Evolutionary conservation across 2,329 filamentous ascomycete species (phyloP).

Genomic region (Periconia sp.): DNA sequence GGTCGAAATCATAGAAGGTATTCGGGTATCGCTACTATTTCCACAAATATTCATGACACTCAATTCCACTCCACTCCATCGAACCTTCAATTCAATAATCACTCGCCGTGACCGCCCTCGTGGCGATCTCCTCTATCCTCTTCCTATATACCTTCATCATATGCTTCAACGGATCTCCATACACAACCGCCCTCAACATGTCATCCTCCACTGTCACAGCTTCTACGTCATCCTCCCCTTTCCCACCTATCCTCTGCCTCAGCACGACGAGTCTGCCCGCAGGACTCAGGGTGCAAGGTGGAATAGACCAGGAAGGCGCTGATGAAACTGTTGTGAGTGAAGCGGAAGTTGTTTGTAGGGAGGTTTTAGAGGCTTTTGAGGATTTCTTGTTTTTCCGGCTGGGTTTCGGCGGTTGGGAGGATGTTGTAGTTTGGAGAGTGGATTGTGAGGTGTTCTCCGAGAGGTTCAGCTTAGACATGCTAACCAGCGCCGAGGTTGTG

Average conservation of each 20-base stretch:
- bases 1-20: no score
- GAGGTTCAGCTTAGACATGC: slow-evolving; percentile 34
- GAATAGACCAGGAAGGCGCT: slow-evolving; percentile 67
- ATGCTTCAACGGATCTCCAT: slow-evolving; percentile 82
- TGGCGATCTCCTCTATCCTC: slow-evolving; percentile 73
- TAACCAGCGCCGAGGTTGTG: slow-evolving; percentile 21
- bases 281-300: slow-evolving; percentile 70
- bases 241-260: slow-evolving; percentile 37
- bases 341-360: slow-evolving; percentile 23
- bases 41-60: no score
- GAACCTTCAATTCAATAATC: slow-evolving; percentile 21
- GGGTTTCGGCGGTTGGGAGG: slow-evolving; percentile 11
- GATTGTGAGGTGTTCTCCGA: slow-evolving; percentile 13
- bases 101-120: slow-evolving; percentile 67
- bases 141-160: slow-evolving; percentile 78
- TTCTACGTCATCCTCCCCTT: slow-evolving; percentile 61
- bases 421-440: slow-evolving; percentile 7
- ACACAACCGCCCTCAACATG: slow-evolving; percentile 72
- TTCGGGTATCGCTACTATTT: no score
- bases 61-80: no score
- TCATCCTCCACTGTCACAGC: slow-evolving; percentile 73
- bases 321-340: slow-evolving; percentile 17
- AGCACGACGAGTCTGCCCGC: slow-evolving; percentile 74
- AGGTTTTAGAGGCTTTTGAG: slow-evolving; percentile 27
- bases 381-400: slow-evolving; percentile 1